Base-by-base conservation (phyloP, 257 asterid species). In the Dorcoceras hygrometricum region DNA sequence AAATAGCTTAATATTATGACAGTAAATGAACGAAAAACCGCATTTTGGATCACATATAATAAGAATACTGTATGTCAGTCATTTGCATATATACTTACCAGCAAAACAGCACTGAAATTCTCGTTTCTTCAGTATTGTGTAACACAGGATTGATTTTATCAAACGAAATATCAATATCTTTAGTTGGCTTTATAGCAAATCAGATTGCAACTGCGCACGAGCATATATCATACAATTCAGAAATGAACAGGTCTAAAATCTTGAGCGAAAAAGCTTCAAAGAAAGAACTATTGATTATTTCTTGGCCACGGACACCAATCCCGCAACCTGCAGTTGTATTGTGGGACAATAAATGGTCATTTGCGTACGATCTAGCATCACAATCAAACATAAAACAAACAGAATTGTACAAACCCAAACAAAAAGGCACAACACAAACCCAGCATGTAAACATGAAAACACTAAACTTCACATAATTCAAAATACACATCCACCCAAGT, bases 261-360 rank as follows among this genome's bases (percentile, higher is more conserved):
- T 75, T 71, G 50, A 27, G 75, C 67, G 69, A 69, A 71, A 63
- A 77, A 79, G 85, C 87, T 71, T 80, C 82, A 82, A 73, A 82
- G 70, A 81, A 76, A 78, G 81, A 80, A 63, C 55, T 75, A 80
- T 65, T 76, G 81, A 51, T 67, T 77, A 77, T 68, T 66, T 71
- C 83, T 83, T 77, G 89, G 79, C 91, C 87, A 85, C 80, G 77
- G 76, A 76, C 90, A 84, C 77, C 89, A 66, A 55, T 87, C 85
- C 85, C 80, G 79, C 78, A 78, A 81, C 93, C 96, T 89, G 95
- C 93, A 87, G 85, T 78, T 29, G 79, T 76, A 83, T 76, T 73
- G 79, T 66, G 82, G 83, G 83, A 80, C 79, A 83, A 62, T 76
- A 68, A 71, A 75, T 67, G 65, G 89, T 81, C 89, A 84, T 71